Evolutionary conservation across 805 yeast species (phyloP), one percentile per base, ranked within the genome.

Genomic region (Sugiyamaella smithiae): DNA sequence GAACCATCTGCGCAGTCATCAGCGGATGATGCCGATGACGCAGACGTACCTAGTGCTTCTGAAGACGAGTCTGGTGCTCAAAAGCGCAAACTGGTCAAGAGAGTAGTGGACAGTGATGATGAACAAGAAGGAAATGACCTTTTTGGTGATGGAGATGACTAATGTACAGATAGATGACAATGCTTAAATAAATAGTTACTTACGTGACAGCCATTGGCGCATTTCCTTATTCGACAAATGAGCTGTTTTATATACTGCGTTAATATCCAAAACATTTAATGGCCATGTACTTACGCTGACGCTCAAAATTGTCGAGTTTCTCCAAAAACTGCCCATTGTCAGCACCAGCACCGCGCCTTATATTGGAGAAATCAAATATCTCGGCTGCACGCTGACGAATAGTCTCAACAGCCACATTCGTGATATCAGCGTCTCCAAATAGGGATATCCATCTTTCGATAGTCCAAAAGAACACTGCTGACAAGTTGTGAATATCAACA

Each of bases 221-320:
- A 69, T 59, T 28, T 74, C 73, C 48, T 69, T 72, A 48, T 70
- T 70, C 8, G 59, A 51, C 17, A 47, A 54, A 25, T 61, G 57
- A 7, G 59, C 52, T 1, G 50, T 43, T 35, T 55, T 50, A 48
- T 58, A 65, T 28, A 64, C 49, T 50, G 45, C 17, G 43, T 33
- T 60, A 62, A 45, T 54, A 56, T 36, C 48, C 42, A 7, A 9
- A 22, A 35, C 17, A 36, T 7, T 19, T 24, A 28, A 28, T 6
- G 16, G 26, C 17, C 26, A 19, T n/a, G 23, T 16, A 35, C 43
- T 26, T 26, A 40, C 43, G 41, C 19, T 25, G 45, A 63, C 78
- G 83, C 59, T 89, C 97, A 62, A 79, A 83, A 59, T 83, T 88
- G 61, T 89, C 97, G 53, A 89, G 68, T 3, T 82, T 80, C 50